Evolutionary conservation across 2,329 filamentous ascomycete genomes (phyloP), one percentile per base, ranked within the genome.

Genomic region (Aureobasidium lini): DNA sequence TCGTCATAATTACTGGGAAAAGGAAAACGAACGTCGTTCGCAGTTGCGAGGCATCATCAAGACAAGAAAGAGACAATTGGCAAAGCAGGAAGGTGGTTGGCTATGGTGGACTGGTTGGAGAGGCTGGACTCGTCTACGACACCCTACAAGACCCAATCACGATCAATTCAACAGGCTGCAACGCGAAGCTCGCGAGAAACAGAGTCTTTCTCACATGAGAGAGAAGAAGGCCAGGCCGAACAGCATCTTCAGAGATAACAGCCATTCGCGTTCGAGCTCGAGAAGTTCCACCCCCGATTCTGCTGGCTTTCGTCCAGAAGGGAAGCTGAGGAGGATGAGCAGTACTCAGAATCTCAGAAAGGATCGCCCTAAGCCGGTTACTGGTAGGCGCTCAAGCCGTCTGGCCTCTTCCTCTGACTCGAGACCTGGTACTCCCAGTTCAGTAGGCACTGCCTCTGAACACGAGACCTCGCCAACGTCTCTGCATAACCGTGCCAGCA

Each of bases 1-100:
- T 73, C 83, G 94, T 57, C 86, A 87, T 36, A 92, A 96, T 62
- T 99, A 96, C 74, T 99, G 94, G 94, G 93, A 96, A 67, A 86
- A 86, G 62, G 94, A 99, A 72, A 99, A 99, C 69, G 90, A 95
- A 72, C 86, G 93, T 2, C 85, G 94, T 11, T 83, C 87, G 2
- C 76, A 88, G 60, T 77, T 96, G 28, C 82, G 90, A 23, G 76
- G 80, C 44, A 88, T 88, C 69, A 77, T 96, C 52, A 83, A 85
- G 63, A 81, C 84, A 54, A 81, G 83, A 34, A 86, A 92, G 66
- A 80, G 81, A 16, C 84, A 87, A 62, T 75, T 89, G 13, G 85
- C 87, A n/a, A 85, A 83, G 68, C 77, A 85, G 64, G 79, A 86
- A 62, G 84, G 87, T 54, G 83, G 87, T 42, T 90, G 88, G 85